Evolutionary conservation across 2,329 filamentous ascomycete genomes (phyloP).

Genomic region (Hymenoscyphus infarciens): DNA sequence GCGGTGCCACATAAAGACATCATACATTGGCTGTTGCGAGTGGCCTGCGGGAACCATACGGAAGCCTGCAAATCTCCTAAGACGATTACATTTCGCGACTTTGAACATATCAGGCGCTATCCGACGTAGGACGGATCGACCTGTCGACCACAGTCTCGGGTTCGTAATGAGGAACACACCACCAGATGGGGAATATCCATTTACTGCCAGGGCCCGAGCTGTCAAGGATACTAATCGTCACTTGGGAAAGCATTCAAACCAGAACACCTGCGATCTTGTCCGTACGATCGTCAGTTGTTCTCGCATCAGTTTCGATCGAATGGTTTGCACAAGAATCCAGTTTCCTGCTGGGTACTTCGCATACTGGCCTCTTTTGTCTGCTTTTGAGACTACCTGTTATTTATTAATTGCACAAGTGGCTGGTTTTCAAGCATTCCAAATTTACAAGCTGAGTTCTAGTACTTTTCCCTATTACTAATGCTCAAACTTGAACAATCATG

Average conservation of each 20-base stretch:
- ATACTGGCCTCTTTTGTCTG: not conserved
- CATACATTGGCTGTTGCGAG: not conserved
- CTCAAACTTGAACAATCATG: too few species aligned
- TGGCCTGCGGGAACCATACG: not conserved
- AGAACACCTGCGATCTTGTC: too few species aligned
- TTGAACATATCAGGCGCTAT: not conserved
- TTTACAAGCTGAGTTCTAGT: too few species aligned
- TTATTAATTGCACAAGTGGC: too few species aligned
- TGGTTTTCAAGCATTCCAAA: too few species aligned
- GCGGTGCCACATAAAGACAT: not conserved
- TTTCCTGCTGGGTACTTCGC: not conserved
- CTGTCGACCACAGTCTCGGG: slow-evolving; percentile 1
- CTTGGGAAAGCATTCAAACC: too few species aligned
- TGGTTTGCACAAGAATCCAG: not conserved
- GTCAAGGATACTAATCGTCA: too few species aligned
- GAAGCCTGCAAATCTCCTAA: not conserved
- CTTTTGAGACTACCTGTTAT: not conserved
- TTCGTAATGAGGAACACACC: not conserved
- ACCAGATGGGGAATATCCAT: not conserved
- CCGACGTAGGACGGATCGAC: not conserved
- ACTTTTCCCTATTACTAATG: too few species aligned
- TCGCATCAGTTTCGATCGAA: not conserved
- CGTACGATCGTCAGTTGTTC: too few species aligned
- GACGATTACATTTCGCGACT: not conserved
- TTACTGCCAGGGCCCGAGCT: too few species aligned